Conservation (phyloP, 2,329 filamentous ascomycete genomes). For the Chaetomium sp. region DNA sequence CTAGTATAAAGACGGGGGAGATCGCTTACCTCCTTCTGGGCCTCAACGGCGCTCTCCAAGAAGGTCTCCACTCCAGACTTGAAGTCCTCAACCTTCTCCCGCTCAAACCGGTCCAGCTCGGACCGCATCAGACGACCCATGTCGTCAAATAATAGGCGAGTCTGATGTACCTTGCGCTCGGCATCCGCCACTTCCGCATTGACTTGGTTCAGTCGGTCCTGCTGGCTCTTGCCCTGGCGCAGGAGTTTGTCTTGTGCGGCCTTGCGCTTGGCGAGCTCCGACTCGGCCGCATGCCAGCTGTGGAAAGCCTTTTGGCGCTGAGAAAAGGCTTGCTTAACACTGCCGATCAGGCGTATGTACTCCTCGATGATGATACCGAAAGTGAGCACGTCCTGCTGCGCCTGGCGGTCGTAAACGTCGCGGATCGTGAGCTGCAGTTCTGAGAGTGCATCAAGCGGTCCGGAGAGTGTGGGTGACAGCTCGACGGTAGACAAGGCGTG, state of each 20-base stretch:
- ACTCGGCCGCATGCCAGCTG: constrained; percentile 86
- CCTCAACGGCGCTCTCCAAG: constrained; percentile 91
- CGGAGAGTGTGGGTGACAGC: constrained; percentile 79
- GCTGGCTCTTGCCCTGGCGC: constrained; percentile 88
- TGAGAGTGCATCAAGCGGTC: constrained; percentile 82
- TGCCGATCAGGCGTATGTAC: constrained; percentile 92
- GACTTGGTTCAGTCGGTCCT: constrained; percentile 88
- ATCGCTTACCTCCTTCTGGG: constrained; percentile 84
- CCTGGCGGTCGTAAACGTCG: constrained; percentile 93
- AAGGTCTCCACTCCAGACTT: constrained; percentile 98
- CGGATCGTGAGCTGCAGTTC: constrained; percentile 90
- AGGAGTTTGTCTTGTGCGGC: constrained; percentile 88
- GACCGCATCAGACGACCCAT: constrained; percentile 90
- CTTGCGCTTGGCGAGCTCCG: constrained; percentile 85
- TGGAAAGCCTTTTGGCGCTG: constrained; percentile 96
- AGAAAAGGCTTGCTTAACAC: constrained; percentile 85
- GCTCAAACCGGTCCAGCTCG: constrained; percentile 90
- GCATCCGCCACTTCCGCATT: constrained; percentile 91
- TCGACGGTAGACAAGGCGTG: constrained; percentile 89
- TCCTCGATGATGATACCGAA: constrained; percentile 97
- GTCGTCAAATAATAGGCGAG: constrained; percentile 85
- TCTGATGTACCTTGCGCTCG: constrained; percentile 87
- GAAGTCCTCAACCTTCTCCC: constrained; percentile 98
- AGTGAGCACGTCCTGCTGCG: constrained; percentile 92
- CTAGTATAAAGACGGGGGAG: background rate